These are phyloP conservation scores for Bonnemaisonia californica DNA, from an alignment of 31 red algal species.

Conservation along the genomic window DNA sequence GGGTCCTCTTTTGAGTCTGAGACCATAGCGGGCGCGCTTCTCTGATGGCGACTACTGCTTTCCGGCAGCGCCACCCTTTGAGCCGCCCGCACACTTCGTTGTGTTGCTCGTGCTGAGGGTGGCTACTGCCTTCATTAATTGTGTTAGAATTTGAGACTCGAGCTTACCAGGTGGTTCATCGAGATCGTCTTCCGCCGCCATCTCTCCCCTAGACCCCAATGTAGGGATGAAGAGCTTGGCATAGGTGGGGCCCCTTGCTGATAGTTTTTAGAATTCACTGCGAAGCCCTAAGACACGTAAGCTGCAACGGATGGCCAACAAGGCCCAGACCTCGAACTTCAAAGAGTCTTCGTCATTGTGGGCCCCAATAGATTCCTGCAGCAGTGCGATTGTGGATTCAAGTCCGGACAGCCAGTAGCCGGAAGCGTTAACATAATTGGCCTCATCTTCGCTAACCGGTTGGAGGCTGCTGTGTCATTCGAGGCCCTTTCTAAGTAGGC, in stretches of 20 bases:
- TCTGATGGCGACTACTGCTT: neutral
- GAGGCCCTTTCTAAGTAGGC: neutral
- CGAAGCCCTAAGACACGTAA: slow-evolving; percentile 18
- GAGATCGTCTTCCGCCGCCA: slow-evolving; percentile 7
- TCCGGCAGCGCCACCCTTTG: slow-evolving; percentile 4
- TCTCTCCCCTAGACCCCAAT: neutral
- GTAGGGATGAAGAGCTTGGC: neutral
- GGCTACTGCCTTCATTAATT: slow-evolving; percentile 22
- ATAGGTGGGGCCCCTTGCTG: neutral
- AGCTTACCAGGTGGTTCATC: neutral
- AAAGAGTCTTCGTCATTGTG: neutral
- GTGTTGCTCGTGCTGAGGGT: slow-evolving; percentile 24
- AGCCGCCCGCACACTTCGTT: slow-evolving; percentile 26
- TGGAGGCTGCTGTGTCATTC: neutral
- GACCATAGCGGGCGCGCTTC: slow-evolving; percentile 25
- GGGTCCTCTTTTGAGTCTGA: neutral
- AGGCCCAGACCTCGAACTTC: neutral
- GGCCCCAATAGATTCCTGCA: slow-evolving; percentile 1
- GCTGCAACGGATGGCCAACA: neutral
- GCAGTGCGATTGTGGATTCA: neutral
- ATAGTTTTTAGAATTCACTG: slow-evolving; percentile 6
- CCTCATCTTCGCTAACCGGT: slow-evolving; percentile 6
- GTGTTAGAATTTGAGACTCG: neutral
- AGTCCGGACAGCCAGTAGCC: slow-evolving; percentile 6
- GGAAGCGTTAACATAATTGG: slow-evolving; percentile 20